phyloP scores from a whole-genome alignment of 192 early-diverging fungal genomes.

The Paraglomus occultum region DNA sequence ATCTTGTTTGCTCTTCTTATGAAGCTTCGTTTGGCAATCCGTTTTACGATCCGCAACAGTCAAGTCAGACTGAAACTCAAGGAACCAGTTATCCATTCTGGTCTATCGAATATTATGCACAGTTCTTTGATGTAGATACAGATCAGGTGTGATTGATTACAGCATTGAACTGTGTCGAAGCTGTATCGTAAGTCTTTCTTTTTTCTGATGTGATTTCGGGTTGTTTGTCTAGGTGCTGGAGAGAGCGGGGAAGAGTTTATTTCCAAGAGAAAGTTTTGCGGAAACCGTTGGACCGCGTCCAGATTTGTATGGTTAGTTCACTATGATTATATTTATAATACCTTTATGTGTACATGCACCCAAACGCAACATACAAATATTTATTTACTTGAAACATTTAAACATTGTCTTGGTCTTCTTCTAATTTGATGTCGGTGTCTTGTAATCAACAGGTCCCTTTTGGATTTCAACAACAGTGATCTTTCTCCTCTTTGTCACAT shows the following conservation, averaged over 20 bases:
- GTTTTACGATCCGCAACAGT: slow-evolving; percentile 38
- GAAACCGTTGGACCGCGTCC: slow-evolving; percentile 80
- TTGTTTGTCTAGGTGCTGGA: slow-evolving; percentile 60
- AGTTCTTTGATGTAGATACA: slow-evolving; percentile 94
- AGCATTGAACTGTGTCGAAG: not conserved
- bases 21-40: not conserved
- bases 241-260: slow-evolving; percentile 63
- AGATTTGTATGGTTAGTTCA: slow-evolving; percentile 82
- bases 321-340: not conserved
- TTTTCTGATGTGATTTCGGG: not conserved
- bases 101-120: slow-evolving; percentile 86
- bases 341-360: not conserved
- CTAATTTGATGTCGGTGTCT: not conserved
- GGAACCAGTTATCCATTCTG: slow-evolving; percentile 62
- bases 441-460: slow-evolving; percentile 69
- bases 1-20: not conserved
- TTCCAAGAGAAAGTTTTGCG: slow-evolving; percentile 76
- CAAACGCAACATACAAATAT: not conserved
- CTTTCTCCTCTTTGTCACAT: slow-evolving; percentile 92
- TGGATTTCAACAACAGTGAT: slow-evolving; percentile 99
- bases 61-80: slow-evolving; percentile 25
- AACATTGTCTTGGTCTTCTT: not conserved
- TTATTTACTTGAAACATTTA: slow-evolving; percentile 22
- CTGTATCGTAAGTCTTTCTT: not conserved
- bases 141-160: slow-evolving; percentile 52